Base-by-base conservation (phyloP, 139 green algal species). In the Desmodesmus armatus region DNA sequence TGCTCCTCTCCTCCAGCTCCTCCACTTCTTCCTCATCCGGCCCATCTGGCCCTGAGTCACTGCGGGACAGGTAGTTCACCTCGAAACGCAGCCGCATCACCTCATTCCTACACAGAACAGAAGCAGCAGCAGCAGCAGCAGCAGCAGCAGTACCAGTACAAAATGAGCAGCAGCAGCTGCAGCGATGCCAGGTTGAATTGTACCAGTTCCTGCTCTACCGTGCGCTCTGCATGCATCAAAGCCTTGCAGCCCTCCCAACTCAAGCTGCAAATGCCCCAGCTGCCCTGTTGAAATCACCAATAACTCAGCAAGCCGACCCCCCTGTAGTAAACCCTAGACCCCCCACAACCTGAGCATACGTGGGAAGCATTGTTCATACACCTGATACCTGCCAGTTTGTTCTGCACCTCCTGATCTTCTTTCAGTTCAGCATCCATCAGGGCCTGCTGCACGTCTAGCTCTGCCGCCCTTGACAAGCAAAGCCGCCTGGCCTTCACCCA, bases 11-110 rank as follows among this genome's bases (percentile, higher is more conserved):
- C 21, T 71, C 65, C 80, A 80, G 37, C 21, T 39, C 43, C 19
- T 29, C 67, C 65, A 23, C 23, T 7, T 37, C 80, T 5, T 79
- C 67, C 27, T 67, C 35, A 27, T 40, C 78, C 17, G 76, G 76
- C 0, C 27, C 76, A 55, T 72, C 76, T 43, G 76, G 76, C 55
- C 60, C n/a, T 15, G 43, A 62, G 63, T 84, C 78, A 29, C 23
- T 65, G 29, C 63, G 29, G 21, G 40, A 65, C 2, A 63, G 62
- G 66, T 76, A 77, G 44, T 84, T 63, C 9, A 76, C 78, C 41
- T 84, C 78, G 66, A 84, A 84, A 9, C 40, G 43, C 31, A 84
- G 78, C 62, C 78, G 78, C 62, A 65, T 37, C 5, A 76, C 78
- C 17, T 76, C 41, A 43, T 77, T 84, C 40, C 78, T 80, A 47